Conservation (phyloP, 2,329 filamentous ascomycete species). For the Trichophyton schoenleinii region DNA sequence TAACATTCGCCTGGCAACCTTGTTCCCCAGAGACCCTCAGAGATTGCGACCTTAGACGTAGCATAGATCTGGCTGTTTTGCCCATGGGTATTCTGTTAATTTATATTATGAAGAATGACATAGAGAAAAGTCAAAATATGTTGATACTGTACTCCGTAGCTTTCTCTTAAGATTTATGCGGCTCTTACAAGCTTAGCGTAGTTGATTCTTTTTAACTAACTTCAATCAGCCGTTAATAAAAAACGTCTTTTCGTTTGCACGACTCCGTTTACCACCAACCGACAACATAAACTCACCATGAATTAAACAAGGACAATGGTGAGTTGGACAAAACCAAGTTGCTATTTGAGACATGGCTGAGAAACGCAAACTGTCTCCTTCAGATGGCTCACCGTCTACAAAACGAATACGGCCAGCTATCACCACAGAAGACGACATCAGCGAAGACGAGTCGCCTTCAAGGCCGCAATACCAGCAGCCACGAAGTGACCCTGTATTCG, state of each 20-base stretch:
- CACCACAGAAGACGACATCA: constrained; percentile 19
- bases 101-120: not conserved
- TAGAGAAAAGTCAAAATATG: not conserved
- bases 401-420: constrained; percentile 22
- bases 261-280: not conserved
- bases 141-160: not conserved
- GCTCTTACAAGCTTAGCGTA: too few relatives aligned
- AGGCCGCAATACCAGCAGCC: constrained; percentile 23
- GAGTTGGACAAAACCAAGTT: not conserved
- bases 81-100: not conserved
- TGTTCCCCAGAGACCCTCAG: constrained; percentile 53
- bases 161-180: not conserved
- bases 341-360: constrained; percentile 6
- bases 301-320: not conserved
- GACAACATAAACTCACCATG: not conserved
- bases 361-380: constrained; percentile 11
- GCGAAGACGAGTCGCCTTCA: constrained; percentile 16
- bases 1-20: constrained; percentile 48
- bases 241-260: not conserved
- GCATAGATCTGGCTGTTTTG: not conserved
- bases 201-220: not conserved
- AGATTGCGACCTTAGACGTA: constrained; percentile 33
- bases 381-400: constrained; percentile 8
- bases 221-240: too few relatives aligned
- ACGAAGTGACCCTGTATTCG: constrained; percentile 51